Base-by-base conservation (phyloP, 495 filamentous ascomycete species). In the Cenococcum geophilum region DNA sequence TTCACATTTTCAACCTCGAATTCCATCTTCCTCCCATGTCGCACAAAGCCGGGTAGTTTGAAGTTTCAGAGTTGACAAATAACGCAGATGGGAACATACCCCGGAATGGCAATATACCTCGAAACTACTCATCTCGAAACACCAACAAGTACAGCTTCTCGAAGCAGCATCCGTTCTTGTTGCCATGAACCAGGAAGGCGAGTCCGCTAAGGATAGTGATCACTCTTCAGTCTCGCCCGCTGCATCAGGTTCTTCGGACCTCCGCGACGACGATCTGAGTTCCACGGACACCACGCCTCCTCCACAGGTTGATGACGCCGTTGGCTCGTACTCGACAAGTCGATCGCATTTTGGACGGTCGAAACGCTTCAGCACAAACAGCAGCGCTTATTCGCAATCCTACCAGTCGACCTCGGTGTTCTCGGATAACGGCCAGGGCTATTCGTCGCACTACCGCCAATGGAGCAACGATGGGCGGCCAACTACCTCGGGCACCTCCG, bases 101-200 rank as follows among this genome's bases (percentile, higher is more conserved):
- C 95, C 95, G 69, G 90, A 96, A 80, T 98, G 93, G 93, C 86
- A 91, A 40, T 88, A 86, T 76, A 98, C 93, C 47, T 97, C 93
- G 69, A 98, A 98, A 76, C 83, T 97, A 66, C 82, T 97, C 65
- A 98, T 98, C 66, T 97, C 93, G 61, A 98, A 98, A 82, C 93
- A 98, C 72, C 93, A 98, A 78, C 93, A 98, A 77, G 93, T 98
- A 60, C 93, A 98, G 73, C 83, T 98, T 47, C 82, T 98, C 56
- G 95, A 98, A 76, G 93, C 93, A 14, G 93, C 93, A 43, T 93
- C 90, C 20, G 95, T 98, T 23, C 78, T 98, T 52, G 88, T 97
- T 36, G 84, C 85, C 57, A 97, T 98, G 91, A 96, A 96, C 76
- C 77, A 79, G 59, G 80, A 84, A 55, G 78, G 79, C 74, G 63